Conservation (phyloP, 495 filamentous ascomycete species). For the Penicillium crystallinum region DNA sequence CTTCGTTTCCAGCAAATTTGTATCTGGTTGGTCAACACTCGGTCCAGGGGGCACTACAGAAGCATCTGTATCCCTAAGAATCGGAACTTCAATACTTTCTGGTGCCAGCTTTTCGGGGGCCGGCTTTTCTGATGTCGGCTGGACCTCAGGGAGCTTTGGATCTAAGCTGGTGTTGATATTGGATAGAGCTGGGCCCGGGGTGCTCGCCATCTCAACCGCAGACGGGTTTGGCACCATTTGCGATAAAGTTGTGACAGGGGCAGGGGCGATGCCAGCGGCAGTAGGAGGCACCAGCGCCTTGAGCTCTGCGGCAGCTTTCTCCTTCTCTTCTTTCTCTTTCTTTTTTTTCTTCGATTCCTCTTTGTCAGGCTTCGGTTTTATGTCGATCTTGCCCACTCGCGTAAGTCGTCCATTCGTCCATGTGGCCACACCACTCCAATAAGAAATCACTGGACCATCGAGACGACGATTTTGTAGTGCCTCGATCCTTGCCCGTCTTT, state of each 20-base stretch:
- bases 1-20: not conserved
- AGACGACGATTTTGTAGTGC: conserved; percentile 80
- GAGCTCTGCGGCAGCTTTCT: conserved; percentile 19
- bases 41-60: conserved; percentile 1
- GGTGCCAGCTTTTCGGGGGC: not conserved
- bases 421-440: conserved; percentile 83
- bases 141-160: not conserved
- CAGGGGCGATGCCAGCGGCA: conserved; percentile 10
- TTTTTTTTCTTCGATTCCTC: conserved; percentile 36
- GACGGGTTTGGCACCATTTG: not conserved
- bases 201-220: not conserved
- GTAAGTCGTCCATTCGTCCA: conserved; percentile 71
- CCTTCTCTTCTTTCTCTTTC: conserved; percentile 32
- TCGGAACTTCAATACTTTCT: not conserved
- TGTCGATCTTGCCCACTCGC: conserved; percentile 64
- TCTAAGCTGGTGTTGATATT: not conserved
- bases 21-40: not conserved
- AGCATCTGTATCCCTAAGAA: not conserved
- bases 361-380: conserved; percentile 45
- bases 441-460: conserved; percentile 84
- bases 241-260: not conserved
- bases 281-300: conserved; percentile 15
- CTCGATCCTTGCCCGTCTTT: conserved; percentile 72
- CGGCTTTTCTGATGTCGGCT: not conserved
- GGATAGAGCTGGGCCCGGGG: not conserved